Evolutionary conservation across 768 basidiomycete genomes (phyloP).

Genomic region (Coprinopsis strossmayeri): DNA sequence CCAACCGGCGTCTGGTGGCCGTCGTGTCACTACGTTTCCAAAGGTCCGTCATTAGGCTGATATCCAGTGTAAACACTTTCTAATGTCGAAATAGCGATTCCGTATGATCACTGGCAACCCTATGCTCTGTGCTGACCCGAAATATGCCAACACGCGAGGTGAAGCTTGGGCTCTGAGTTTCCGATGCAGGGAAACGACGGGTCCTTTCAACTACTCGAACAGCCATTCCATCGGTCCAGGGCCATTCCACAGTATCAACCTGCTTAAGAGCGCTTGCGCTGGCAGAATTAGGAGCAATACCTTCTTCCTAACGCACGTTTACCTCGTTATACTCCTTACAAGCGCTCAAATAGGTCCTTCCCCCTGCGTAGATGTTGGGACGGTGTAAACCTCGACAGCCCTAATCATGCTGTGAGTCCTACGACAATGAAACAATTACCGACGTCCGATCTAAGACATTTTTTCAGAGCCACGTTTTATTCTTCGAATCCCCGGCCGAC

Average conservation of each 20-base stretch:
- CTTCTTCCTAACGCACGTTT: constrained; percentile 6
- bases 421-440: not conserved
- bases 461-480: not conserved
- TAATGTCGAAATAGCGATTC: constrained; percentile 3
- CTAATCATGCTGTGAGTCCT: not conserved
- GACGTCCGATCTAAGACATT: not conserved
- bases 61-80: not conserved
- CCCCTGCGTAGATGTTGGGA: constrained; percentile 5
- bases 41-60: not conserved
- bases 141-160: not conserved
- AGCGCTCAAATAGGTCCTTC: not conserved
- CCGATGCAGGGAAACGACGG: constrained; percentile 7
- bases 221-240: constrained; percentile 6
- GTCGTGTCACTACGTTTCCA: constrained; percentile 1
- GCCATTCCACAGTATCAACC: not conserved
- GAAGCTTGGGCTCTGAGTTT: constrained; percentile 2
- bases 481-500: not conserved
- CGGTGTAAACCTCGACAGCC: not conserved
- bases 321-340: not conserved
- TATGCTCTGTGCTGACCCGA: not conserved
- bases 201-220: constrained; percentile 1
- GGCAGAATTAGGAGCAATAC: constrained; percentile 7
- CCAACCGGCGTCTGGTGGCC: not conserved
- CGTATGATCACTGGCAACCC: constrained; percentile 10
- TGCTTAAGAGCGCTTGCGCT: constrained; percentile 2